phyloP scores from a whole-genome alignment of 768 basidiomycete species.

The Podaxis pistillaris region DNA sequence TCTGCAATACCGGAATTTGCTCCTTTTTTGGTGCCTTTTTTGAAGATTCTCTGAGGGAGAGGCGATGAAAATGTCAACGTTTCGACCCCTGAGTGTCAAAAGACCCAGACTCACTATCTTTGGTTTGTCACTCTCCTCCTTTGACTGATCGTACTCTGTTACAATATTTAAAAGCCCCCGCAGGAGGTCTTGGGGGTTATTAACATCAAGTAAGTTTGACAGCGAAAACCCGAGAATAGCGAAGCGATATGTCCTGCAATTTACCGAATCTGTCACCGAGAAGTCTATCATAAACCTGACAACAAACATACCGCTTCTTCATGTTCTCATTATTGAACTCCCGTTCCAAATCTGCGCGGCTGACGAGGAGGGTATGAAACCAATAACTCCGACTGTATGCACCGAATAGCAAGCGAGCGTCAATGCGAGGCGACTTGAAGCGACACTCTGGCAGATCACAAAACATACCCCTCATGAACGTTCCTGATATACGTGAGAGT shows the following conservation, averaged over 20 bases:
- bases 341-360: slow-evolving; percentile 68
- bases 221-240: slow-evolving; percentile 86
- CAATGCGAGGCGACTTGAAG: slow-evolving; percentile 6
- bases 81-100: not conserved
- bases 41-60: slow-evolving; percentile 53
- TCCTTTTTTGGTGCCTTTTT: slow-evolving; percentile 53
- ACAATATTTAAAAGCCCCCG: slow-evolving; percentile 70
- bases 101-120: slow-evolving; percentile 56
- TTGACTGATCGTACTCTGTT: slow-evolving; percentile 76
- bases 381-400: slow-evolving; percentile 69
- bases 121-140: slow-evolving; percentile 69
- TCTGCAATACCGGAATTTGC: slow-evolving; percentile 51
- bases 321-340: slow-evolving; percentile 73
- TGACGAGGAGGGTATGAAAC: slow-evolving; percentile 86
- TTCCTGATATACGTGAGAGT: slow-evolving; percentile 84
- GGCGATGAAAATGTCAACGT: slow-evolving; percentile 7
- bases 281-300: slow-evolving; percentile 1
- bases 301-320: slow-evolving; percentile 62
- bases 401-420: slow-evolving; percentile 4
- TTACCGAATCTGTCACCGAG: not conserved
- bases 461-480: slow-evolving; percentile 80
- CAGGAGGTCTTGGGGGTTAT: slow-evolving; percentile 77
- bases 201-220: slow-evolving; percentile 76
- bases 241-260: slow-evolving; percentile 71
- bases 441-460: not conserved